These are phyloP conservation scores for Candida loeiensis DNA, from an alignment of 805 yeast species.

Conservation along the genomic window DNA sequence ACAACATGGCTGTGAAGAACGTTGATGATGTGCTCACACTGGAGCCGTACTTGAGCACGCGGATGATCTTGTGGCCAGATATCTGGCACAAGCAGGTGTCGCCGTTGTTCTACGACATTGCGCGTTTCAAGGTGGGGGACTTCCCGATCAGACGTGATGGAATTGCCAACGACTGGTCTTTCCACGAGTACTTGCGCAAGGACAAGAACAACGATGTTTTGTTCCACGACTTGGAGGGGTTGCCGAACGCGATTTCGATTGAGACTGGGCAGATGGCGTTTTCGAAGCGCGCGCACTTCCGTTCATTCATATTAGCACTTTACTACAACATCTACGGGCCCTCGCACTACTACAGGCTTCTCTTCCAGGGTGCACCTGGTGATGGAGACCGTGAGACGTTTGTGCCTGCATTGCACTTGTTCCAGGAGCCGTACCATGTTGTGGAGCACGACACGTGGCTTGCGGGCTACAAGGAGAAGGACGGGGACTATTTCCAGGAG, in stretches of 20 bases:
- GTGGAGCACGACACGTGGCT: conserved; percentile 20
- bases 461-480: conserved; percentile 15
- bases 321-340: conserved; percentile 35
- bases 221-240: conserved; percentile 33
- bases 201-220: conserved; percentile 17
- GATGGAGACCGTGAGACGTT: conserved; percentile 37
- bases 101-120: conserved; percentile 31
- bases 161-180: conserved; percentile 22
- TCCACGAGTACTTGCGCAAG: conserved; percentile 18
- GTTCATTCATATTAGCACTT: conserved; percentile 26
- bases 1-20: conserved; percentile 30
- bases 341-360: conserved; percentile 23
- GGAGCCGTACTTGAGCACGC: conserved; percentile 22
- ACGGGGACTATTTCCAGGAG: conserved; percentile 15
- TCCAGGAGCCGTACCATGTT: conserved; percentile 33
- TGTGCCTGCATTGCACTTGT: conserved; percentile 35
- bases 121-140: conserved; percentile 29
- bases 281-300: conserved; percentile 31
- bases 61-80: conserved; percentile 36
- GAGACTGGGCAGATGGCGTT: conserved; percentile 38
- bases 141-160: conserved; percentile 26
- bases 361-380: conserved; percentile 36
- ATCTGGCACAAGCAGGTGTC: conserved; percentile 32
- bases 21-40: conserved; percentile 25
- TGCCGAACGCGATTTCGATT: conserved; percentile 26